Base-by-base conservation (phyloP, 768 basidiomycete genomes). In the Boletellus ananas region DNA sequence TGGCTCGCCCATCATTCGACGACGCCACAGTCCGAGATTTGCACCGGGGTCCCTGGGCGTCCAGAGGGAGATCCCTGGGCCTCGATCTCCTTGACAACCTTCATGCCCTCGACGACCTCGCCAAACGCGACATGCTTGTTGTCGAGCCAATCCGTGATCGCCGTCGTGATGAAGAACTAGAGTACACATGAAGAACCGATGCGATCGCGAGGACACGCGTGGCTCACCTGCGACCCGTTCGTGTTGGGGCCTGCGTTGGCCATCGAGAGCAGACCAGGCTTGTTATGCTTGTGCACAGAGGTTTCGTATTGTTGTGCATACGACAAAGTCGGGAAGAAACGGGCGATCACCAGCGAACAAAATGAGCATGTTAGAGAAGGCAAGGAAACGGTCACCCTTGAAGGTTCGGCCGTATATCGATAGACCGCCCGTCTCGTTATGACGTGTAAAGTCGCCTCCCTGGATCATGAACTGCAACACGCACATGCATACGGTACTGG, bases 371-470 rank as follows among this genome's bases (percentile, higher is more conserved):
- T 12, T 16, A 36, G 6, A 14, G 0, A 27, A 16, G 21, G 18
- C 4, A 14, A n/a, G 27, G 29, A 7, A 29, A 23, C 6, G 62
- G 80, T 42, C 36, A 89, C 88, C 82, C 37, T 73, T 68, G 68
- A 94, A 94, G 63, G 81, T 84, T 50, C 79, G 76, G 31, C 91
- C 92, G 58, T 91, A 94, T 65, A 92, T 90, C 13, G 87, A 90
- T 66, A 83, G 77, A n/a, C 88, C 88, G 31, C 90, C 88, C 0
- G 86, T 90, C 13, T 87, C 87, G 54, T 90, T 80, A 54, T 79
- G 74, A 10, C 70, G 63, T 25, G 87, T 90, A 69, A 92, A 91
- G 70, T 94, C 91, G 21, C 91, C 91, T 21, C 89, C 91, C 66
- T 92, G 90, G 40, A 87, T 67, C 90, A 92, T 92, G 72, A 88